Evolutionary conservation across 73 alveolate genomes (phyloP), one percentile per base, ranked within the genome.

Genomic region (Tetrahymena thermophila): DNA sequence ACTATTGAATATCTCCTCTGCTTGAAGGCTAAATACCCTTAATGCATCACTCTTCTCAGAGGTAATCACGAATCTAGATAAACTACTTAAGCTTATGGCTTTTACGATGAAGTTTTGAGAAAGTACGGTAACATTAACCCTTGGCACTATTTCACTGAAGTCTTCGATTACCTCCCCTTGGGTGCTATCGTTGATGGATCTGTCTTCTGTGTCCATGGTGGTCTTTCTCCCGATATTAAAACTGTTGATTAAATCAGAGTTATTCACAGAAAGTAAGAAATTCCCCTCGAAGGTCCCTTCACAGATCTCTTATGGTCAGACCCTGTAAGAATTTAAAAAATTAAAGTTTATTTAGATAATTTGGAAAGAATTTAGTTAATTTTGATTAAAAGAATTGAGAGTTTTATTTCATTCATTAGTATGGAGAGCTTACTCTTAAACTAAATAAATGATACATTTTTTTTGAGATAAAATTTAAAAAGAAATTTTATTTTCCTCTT

Each of bases 81-180:
- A 83, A 85, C 95, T 93, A 95, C 97, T 57, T 96, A 96, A 85
- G 98, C 98, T 85, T 98, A 98, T 96, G 99, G 99, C 44, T 98
- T 98, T 96, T 98, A 98, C 95, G 99, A 98, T 95, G 99, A 98
- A 97, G 97, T 97, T 93, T 96, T 98, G 21, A 96, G 99, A 94
- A 98, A 98, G 96, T 98, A 98, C 97, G 99, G 99, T 44, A 98
- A 98, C 96, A 98, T 99, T 85, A 98, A 98, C 96, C 99, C 99
- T 35, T 98, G 99, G 99, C 97, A 98, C 97, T 98, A 98, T 95
- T 98, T 97, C 97, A 98, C 98, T 94, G 99, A 98, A 85, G 99
- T 98, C 44, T 98, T 98, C 94, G 99, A 98, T 94, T 98, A 96
- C 97, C 96, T 98, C 85, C 98, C 99, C 34, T 94, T 98, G 85